Evolutionary conservation across 2,329 filamentous ascomycete genomes (phyloP), one percentile per base, ranked within the genome.

Genomic region (Cladosporium sp.): DNA sequence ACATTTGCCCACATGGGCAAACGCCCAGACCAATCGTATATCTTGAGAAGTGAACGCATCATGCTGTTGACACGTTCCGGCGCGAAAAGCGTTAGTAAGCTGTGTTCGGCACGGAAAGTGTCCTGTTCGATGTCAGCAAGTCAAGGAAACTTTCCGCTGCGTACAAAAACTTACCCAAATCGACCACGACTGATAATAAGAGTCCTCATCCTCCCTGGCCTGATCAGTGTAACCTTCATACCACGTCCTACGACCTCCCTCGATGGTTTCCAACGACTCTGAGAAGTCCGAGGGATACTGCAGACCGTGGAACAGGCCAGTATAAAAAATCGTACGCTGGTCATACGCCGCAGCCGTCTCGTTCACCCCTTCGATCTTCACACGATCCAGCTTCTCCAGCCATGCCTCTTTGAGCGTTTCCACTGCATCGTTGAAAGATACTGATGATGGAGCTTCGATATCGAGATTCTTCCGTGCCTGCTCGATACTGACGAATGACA

Each of bases 101-200:
- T 81, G 65, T 83, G 81, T 64, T 83, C 81, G 0, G 81, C 82
- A 4, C 82, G 75, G 68, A 82, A 84, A 0, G 82, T 84, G 63
- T 83, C 82, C 61, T 64, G 18, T 11, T 15, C 1, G 8, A 15
- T 14, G 51, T 64, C 28, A 64, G 51, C 28, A 38, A 38, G 3
- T 10, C 2, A 26, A n/a, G 38, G 14, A 7, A 6, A 41, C 12
- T 18, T 41, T 18, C 14, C 36, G 18, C 36, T 41, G 15, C 14
- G 15, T 14, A 24, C 18, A 12, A 4, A 34, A 14, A 24, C 36
- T 2, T 47, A 57, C 61, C 82, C 81, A 83, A 59, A 83, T 82
- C 1, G 80, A 82, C 82, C 81, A 84, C 0, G 80, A 83, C 67
- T 83, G 82, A 66, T 83, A 83, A 69, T 83, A 84, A 0, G 80